phyloP scores from a whole-genome alignment of 305 asterid genomes.

The Withania somnifera region DNA sequence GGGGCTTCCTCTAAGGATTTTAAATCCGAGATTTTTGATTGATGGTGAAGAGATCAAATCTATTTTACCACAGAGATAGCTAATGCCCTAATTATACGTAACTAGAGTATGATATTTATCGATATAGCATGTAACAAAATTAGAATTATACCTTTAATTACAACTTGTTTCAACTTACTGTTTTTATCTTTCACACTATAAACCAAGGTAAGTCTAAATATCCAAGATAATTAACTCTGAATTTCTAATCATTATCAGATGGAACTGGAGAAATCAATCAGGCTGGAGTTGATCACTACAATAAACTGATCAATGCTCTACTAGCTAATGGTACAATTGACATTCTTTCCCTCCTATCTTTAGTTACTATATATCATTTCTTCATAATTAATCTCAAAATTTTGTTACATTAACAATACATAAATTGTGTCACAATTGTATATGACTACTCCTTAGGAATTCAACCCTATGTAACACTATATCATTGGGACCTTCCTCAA shows the following conservation, averaged over 20 bases:
- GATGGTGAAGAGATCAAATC: no score
- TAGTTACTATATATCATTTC: background rate
- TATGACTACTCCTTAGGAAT: slow-evolving; percentile 29
- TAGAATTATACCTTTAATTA: background rate
- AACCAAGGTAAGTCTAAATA: background rate
- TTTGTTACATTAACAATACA: background rate
- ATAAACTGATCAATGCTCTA: slow-evolving; percentile 59
- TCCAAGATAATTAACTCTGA: background rate
- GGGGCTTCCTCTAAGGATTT: no score
- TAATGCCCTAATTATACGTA: background rate
- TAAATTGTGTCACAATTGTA: background rate
- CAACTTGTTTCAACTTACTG: background rate
- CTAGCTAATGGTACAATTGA: slow-evolving; percentile 45
- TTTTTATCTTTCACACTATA: background rate
- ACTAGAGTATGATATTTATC: background rate
- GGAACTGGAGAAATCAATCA: slow-evolving; percentile 64
- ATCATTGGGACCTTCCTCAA: slow-evolving; percentile 88
- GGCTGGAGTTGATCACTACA: slow-evolving; percentile 81
- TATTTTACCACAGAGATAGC: no score
- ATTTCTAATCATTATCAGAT: background rate
- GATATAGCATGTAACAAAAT: background rate
- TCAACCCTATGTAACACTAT: slow-evolving; percentile 66
- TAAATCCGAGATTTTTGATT: no score
- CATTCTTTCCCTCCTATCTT: background rate
- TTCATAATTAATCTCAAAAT: background rate